Base-by-base conservation (phyloP, 2,329 filamentous ascomycete genomes). In the Tolypocladium cylindrosporum region DNA sequence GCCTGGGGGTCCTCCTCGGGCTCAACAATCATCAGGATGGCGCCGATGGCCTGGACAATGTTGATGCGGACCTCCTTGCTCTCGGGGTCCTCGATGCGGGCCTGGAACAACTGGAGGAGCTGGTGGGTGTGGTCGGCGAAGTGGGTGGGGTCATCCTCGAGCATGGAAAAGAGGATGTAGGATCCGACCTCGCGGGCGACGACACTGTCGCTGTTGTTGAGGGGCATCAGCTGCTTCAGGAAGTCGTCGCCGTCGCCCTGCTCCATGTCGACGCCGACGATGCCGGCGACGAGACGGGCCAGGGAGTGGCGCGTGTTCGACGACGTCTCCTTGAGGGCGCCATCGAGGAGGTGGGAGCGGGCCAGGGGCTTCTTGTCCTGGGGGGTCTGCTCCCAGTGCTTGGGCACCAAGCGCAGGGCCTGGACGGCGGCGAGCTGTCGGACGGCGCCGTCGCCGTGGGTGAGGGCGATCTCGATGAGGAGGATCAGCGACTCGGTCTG, bases 21-120 rank as follows among this genome's bases (percentile, higher is more conserved):
- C 69, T 97, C 90, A 54, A 97, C 79, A 61, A 96, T 83, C 79
- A 95, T 88, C 57, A 93, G 87, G 67, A 96, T 82, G 68, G 91
- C 89, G 67, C 92, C 91, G 61, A 97, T 83, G 61, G 91, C 91
- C 68, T 96, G 84, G 75, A 97, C 87, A 39, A 94, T 95, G 79
- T 97, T 97, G 77, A 96, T 86, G 67, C 92, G 88, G 58, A 99
- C 94, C 71, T 97, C 91, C 61, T 89, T 84, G 72, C 91, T 97
- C 74, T 95, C 87, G 1, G 90, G 86, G 69, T 97, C 94, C 67
- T 89, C 86, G 68, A 99, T 94, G 54, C 92, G 95, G 72, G 87
- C 87, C 73, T 80, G 80, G 77, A 97, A 96, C 34, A 97, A 80
- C 67, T 83, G 80, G 68, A 97, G 90, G 60, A 97, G 84, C 69